phyloP scores from a whole-genome alignment of 768 basidiomycete genomes.

The Kwoniella mangroviensis region DNA sequence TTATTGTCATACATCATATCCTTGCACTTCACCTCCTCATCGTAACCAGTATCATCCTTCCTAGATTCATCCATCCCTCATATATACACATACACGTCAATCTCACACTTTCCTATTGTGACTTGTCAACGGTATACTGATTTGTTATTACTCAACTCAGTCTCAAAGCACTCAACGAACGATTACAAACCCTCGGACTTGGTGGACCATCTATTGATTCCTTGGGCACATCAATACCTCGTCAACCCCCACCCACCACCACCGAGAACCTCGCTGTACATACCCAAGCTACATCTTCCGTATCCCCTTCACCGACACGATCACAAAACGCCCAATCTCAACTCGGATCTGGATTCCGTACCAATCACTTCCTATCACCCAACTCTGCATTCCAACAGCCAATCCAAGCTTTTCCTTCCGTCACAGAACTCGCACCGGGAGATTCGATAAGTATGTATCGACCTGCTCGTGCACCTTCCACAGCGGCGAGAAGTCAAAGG shows the following conservation, averaged over 20 bases:
- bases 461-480: slow-evolving; percentile 32
- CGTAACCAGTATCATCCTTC: background rate
- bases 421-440: slow-evolving; percentile 33
- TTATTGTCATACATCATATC: slow-evolving; percentile 12
- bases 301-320: background rate
- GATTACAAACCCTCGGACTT: slow-evolving; percentile 28
- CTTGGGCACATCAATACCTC: slow-evolving; percentile 8
- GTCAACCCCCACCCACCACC: slow-evolving; percentile 18
- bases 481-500: slow-evolving; percentile 24
- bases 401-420: slow-evolving; percentile 20
- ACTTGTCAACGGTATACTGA: background rate
- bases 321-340: slow-evolving; percentile 5
- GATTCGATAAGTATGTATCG: slow-evolving; percentile 50
- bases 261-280: background rate
- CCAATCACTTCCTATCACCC: slow-evolving; percentile 14
- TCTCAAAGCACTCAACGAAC: slow-evolving; percentile 28
- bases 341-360: slow-evolving; percentile 15
- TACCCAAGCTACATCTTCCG: slow-evolving; percentile 1
- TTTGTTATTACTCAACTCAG: background rate
- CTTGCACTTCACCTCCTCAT: slow-evolving; percentile 9
- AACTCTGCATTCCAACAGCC: slow-evolving; percentile 8
- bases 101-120: background rate
- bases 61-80: background rate
- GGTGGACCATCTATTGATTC: slow-evolving; percentile 21
- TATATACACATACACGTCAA: slow-evolving; percentile 8